Base-by-base conservation (phyloP, 1,284 basidiomycete genomes). In the Ustilago cynodontis region DNA sequence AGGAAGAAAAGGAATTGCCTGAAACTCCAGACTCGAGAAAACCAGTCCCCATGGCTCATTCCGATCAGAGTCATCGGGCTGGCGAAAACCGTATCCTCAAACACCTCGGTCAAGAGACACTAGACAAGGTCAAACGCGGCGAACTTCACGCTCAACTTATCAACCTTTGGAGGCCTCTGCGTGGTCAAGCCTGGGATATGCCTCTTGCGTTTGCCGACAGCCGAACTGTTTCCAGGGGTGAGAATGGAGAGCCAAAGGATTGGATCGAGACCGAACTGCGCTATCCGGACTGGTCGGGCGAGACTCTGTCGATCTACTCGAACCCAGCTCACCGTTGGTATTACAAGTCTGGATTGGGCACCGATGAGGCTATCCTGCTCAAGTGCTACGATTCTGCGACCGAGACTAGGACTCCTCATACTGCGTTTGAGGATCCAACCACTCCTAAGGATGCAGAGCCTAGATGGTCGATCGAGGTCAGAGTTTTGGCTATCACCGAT, bases 101-200 rank as follows among this genome's bases (percentile, higher is more conserved):
- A 57, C 80, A 82, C 29, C 68, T 82, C 2, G 80, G 80, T 33
- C 22, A 81, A 26, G 77, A 82, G 22, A 61, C 60, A 37, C 68
- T 79, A 14, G 73, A 76, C 13, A 52, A 54, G 20, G 80, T 82
- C 55, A 69, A 76, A 41, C 37, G 47, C 3, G 80, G 77, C 20
- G 63, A 81, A 33, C 51, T 80, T 28, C 89, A 90, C 24, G 90
- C 89, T 86, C 91, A 92, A 82, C 90, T 92, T 59, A 89, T 92
- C 86, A 92, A 92, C 86, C 88, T 92, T 65, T 92, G 91, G 91
- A 86, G 91, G 9, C 91, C 91, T 1, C 90, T 92, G 66, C 74
- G 84, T 8, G 86, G 89, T 67, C 81, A 89, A 3, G 89, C 90
- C 10, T 83, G 86, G 39, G 91, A 92, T 79, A 88, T 87, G 86